Percentiles rank a stretch among this genome's conserved stretches.
Conservation (phyloP, 129 eudicot species). For the Escallonia herrerae region DNA sequence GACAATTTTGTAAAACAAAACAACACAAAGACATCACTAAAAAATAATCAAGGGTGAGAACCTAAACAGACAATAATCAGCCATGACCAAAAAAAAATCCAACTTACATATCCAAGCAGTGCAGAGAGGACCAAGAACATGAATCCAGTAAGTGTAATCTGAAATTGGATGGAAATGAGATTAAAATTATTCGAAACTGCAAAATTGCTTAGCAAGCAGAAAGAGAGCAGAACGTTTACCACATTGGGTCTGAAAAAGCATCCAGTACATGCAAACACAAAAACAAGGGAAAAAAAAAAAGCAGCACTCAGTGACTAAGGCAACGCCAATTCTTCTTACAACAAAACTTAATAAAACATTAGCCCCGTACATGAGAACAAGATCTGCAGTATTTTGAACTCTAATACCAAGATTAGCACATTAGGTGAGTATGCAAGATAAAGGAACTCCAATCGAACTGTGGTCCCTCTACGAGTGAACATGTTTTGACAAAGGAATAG, state of each 20-base stretch:
- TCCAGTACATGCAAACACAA: slow-evolving; percentile 29
- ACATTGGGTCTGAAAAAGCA: slow-evolving; percentile 64
- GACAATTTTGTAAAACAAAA: too few relatives aligned
- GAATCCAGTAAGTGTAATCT: slow-evolving; percentile 94
- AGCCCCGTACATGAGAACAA: background rate
- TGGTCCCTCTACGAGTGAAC: too few relatives aligned
- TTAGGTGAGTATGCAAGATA: too few relatives aligned
- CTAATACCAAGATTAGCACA: too few relatives aligned
- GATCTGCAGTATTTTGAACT: too few relatives aligned
- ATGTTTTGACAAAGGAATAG: too few relatives aligned
- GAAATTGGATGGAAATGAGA: slow-evolving; percentile 10
- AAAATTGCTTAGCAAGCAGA: background rate
- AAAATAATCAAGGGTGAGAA: too few relatives aligned
- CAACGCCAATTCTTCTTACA: too few relatives aligned
- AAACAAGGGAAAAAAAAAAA: background rate
- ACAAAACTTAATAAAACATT: slow-evolving; percentile 6
- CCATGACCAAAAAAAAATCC: background rate
- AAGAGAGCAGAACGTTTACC: slow-evolving; percentile 34
- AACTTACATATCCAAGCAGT: slow-evolving; percentile 86
- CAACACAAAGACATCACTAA: too few relatives aligned
- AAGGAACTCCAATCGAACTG: too few relatives aligned
- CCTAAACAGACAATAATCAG: too few relatives aligned
- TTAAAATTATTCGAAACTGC: too few relatives aligned
- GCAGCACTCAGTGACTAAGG: slow-evolving; percentile 14
- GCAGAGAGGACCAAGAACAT: slow-evolving; percentile 77